These are phyloP conservation scores for Saccharomycopsis crataegensis DNA, from an alignment of 1,139 yeast species.

Conservation along the genomic window DNA sequence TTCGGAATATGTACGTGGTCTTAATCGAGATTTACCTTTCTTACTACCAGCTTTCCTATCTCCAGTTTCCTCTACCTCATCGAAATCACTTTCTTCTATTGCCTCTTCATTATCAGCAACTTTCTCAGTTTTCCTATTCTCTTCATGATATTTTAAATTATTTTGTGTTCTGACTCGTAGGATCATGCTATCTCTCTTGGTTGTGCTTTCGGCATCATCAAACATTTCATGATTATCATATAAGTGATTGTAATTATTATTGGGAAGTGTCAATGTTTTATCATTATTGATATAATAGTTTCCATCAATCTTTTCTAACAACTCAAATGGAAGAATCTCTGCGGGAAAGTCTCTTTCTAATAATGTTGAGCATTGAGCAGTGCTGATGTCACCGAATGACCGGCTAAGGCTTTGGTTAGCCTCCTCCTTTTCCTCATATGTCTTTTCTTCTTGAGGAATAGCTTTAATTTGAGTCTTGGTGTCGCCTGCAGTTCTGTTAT, in stretches of 20 bases:
- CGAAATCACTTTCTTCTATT: neutral
- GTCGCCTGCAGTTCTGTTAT: neutral
- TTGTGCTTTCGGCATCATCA: conserved; percentile 7
- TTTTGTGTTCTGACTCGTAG: conserved; percentile 14
- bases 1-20: conserved; percentile 40
- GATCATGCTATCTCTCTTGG: conserved; percentile 6
- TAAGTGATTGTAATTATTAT: conserved; percentile 12
- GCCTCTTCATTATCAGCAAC: neutral
- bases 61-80: neutral
- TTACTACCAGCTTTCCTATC: no score
- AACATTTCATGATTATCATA: conserved; percentile 4
- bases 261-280: conserved; percentile 1
- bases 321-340: conserved; percentile 19
- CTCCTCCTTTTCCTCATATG: neutral
- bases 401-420: neutral
- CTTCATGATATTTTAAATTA: neutral
- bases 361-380: conserved; percentile 11
- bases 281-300: conserved; percentile 13
- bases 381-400: neutral
- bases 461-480: neutral
- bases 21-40: conserved; percentile 1
- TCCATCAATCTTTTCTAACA: conserved; percentile 18
- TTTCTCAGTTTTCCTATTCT: neutral
- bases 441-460: neutral
- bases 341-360: conserved; percentile 20